Evolutionary conservation across 352 stramenopile species (phyloP), one percentile per base, ranked within the genome.

Genomic region (Phytophthora palmivora): DNA sequence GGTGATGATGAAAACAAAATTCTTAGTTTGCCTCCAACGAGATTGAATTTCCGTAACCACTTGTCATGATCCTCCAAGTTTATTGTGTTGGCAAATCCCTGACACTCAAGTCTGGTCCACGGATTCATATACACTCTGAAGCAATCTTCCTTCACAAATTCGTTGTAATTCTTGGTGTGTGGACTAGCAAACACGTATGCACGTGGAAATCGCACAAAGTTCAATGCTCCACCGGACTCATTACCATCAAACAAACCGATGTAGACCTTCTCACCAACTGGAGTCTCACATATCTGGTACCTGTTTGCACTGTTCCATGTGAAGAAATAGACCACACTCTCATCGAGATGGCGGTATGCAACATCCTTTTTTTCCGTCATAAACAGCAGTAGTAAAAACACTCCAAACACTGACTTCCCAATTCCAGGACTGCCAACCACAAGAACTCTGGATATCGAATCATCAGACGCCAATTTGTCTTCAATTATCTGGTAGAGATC

Each of bases 81-180:
- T 48, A 67, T 55, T 18, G 26, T 16, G 4, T 70, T 37, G 37
- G 49, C 66, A 26, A 70, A 58, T 3, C 8, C 16, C 21, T 58
- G 37, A 18, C 67, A 68, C 55, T 75, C 67, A 9, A 0, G 24
- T 60, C 42, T 72, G 15, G 43, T 68, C 67, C 67, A 72, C 58
- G 61, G 60, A 68, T 72, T 64, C 67, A 75, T 68, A 41, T 56
- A 67, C 36, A 74, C 50, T 22, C 53, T 57, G 28, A 65, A 62
- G 42, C 61, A 75, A 0, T 3, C 7, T 15, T 60, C 50, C 28
- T 75, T 75, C 18, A 51, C 50, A 54, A 75, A 72, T 0, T 64
- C 6, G 38, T 75, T 53, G 55, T 57, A 68, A 66, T 72, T 55
- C 14, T 19, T 24, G 36, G 26, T 53, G 32, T 32, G 22, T 58